Evolutionary conservation across 345 rosid species (phyloP).

Genomic region (Balakata baccata): DNA sequence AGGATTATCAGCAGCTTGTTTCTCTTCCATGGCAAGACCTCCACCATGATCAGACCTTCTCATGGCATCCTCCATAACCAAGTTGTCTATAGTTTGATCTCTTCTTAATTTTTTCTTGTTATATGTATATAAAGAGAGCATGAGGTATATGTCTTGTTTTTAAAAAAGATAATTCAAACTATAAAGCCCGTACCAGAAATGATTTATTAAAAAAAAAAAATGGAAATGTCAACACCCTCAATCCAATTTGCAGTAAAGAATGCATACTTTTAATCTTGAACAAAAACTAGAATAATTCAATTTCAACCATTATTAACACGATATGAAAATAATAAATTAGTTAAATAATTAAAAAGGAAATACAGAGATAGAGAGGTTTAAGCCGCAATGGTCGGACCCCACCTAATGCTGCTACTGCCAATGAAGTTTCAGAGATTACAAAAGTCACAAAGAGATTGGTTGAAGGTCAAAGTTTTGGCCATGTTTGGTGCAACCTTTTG

Average conservation of each 20-base stretch:
- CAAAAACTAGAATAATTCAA: slow-evolving; percentile 39
- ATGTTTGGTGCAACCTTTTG: background rate
- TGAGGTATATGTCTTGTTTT: slow-evolving; percentile 45
- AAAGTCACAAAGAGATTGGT: slow-evolving; percentile 8
- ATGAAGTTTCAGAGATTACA: slow-evolving; percentile 33
- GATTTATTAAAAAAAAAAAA: background rate
- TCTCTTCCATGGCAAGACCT: slow-evolving; percentile 25
- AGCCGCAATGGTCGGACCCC: slow-evolving; percentile 42
- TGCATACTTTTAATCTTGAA: background rate
- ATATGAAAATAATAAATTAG: background rate
- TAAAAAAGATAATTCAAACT: slow-evolving; percentile 19
- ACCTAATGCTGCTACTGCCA: slow-evolving; percentile 17
- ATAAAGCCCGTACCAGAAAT: background rate
- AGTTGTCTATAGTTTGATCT: slow-evolving; percentile 10
- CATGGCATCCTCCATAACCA: slow-evolving; percentile 24
- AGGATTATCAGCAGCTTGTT: slow-evolving; percentile 16
- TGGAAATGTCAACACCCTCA: slow-evolving; percentile 43
- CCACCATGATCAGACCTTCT: slow-evolving; percentile 21
- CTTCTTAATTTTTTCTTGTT: background rate
- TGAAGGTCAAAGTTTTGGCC: background rate
- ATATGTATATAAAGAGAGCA: slow-evolving; percentile 14
- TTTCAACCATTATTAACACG: slow-evolving; percentile 28
- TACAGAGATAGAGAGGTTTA: slow-evolving; percentile 24
- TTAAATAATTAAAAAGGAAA: too few species aligned
- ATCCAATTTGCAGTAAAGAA: slow-evolving; percentile 39